These are phyloP conservation scores for Pinus albicaulis DNA, from an alignment of 75 land plant genomes.

Conservation along the genomic window DNA sequence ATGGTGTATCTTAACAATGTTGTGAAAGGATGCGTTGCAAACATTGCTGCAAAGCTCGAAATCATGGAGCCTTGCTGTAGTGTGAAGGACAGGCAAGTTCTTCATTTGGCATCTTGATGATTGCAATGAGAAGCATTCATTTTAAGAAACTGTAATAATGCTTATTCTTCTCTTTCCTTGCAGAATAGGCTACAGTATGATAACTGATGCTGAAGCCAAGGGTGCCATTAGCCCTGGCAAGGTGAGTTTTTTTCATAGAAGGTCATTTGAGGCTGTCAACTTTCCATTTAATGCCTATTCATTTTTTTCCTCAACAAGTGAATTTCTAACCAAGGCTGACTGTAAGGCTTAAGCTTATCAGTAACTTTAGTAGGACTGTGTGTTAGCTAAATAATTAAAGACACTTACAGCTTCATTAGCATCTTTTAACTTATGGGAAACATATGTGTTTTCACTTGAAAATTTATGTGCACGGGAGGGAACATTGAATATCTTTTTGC, in stretches of 20 bases:
- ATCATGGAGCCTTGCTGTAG: constrained; percentile 98
- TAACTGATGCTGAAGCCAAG: constrained; percentile 85
- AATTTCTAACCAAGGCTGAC: background rate
- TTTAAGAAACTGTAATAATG: background rate
- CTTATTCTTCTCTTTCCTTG: background rate
- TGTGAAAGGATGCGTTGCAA: constrained; percentile 82
- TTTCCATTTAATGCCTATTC: background rate
- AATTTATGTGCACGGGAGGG: too few species aligned
- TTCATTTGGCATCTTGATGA: background rate
- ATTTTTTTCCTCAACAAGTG: background rate
- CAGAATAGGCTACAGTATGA: constrained; percentile 97
- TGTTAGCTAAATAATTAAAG: background rate
- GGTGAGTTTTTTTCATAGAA: constrained; percentile 33
- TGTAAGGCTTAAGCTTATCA: background rate
- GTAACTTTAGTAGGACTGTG: background rate
- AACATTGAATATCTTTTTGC: background rate
- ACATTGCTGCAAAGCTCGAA: constrained; percentile 94
- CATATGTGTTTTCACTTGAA: background rate
- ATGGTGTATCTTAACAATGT: constrained; percentile 92
- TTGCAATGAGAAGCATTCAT: background rate
- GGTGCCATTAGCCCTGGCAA: constrained; percentile 90
- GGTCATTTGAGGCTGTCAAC: background rate
- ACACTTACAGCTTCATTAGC: background rate
- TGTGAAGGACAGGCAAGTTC: constrained; percentile 86
- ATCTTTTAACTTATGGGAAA: background rate